Percentiles rank a stretch among this genome's conserved stretches.
Conservation (phyloP, 192 early-diverging fungal genomes). For the Linnemannia exigua region DNA sequence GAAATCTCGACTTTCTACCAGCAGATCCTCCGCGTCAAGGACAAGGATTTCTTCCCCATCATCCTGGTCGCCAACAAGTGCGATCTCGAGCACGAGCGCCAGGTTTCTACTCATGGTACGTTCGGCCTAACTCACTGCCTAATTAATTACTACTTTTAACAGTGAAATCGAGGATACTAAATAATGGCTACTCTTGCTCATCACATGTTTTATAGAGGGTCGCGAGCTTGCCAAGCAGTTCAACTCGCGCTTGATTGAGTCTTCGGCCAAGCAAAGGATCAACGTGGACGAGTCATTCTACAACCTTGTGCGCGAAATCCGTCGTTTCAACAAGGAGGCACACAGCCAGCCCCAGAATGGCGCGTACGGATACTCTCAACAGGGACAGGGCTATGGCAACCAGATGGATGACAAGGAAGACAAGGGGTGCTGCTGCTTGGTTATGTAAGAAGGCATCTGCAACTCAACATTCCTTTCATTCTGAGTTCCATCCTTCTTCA, state of each 20-base stretch:
- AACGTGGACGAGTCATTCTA: constrained; percentile 96
- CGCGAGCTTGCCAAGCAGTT: constrained; percentile 82
- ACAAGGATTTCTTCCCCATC: constrained; percentile 90
- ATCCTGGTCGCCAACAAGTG: constrained; percentile 96
- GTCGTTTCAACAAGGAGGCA: constrained; percentile 83
- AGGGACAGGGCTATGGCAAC: constrained; percentile 55
- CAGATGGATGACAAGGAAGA: constrained; percentile 55
- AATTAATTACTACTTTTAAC: neutral
- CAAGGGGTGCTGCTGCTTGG: constrained; percentile 72
- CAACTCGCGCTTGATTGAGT: constrained; percentile 88
- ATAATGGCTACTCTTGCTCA: neutral
- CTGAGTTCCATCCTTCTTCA: neutral
- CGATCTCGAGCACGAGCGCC: constrained; percentile 86
- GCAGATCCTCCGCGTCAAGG: constrained; percentile 97
- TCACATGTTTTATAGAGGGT: constrained; percentile 72
- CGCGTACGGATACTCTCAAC: constrained; percentile 56
- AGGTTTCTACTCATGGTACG: constrained; percentile 78
- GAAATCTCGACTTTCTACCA: constrained; percentile 92
- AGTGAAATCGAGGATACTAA: too few species aligned
- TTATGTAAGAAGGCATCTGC: constrained; percentile 59
- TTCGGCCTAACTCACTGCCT: neutral
- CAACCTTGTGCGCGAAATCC: constrained; percentile 88
- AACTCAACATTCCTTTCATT: neutral
- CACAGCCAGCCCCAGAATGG: constrained; percentile 60
- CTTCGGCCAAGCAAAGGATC: constrained; percentile 88